Percentiles rank a stretch among this genome's conserved stretches.
Conservation (phyloP, 2,329 filamentous ascomycete species). For the Pyrenochaeta sp. region DNA sequence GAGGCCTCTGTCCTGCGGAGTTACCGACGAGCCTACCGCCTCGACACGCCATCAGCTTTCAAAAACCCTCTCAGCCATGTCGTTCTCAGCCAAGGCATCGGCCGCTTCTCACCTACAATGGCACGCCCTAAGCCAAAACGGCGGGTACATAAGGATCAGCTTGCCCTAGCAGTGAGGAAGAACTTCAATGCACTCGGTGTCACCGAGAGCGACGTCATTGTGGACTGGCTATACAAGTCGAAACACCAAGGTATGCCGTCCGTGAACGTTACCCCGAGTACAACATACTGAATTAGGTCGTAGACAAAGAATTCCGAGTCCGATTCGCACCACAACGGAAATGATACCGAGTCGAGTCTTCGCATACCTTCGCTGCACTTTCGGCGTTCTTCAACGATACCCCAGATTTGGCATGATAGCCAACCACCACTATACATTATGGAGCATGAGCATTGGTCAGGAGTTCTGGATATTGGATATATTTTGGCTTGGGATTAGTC, state of each 20-base stretch:
- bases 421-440: constrained; percentile 34
- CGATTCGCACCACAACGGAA: constrained; percentile 52
- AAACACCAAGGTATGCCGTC: constrained; percentile 62
- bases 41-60: constrained; percentile 76
- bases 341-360: constrained; percentile 24
- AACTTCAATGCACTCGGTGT: constrained; percentile 84
- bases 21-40: constrained; percentile 77
- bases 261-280: not conserved
- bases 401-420: constrained; percentile 33
- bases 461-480: constrained; percentile 33
- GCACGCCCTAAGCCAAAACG: constrained; percentile 69
- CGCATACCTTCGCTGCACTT: constrained; percentile 35
- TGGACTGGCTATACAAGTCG: constrained; percentile 79
- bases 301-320: constrained; percentile 59
- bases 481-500: constrained; percentile 6
- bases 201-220: constrained; percentile 83
- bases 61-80: constrained; percentile 59
- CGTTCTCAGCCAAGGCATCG: constrained; percentile 68
- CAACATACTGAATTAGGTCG: constrained; percentile 11
- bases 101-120: constrained; percentile 79
- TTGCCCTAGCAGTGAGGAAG: constrained; percentile 77
- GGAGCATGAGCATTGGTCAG: constrained; percentile 45
- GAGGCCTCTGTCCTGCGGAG: constrained; percentile 73
- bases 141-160: constrained; percentile 74
- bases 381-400: constrained; percentile 46